Base-by-base conservation (phyloP, 108 stramenopile species). In the Epithemia pelagica region DNA sequence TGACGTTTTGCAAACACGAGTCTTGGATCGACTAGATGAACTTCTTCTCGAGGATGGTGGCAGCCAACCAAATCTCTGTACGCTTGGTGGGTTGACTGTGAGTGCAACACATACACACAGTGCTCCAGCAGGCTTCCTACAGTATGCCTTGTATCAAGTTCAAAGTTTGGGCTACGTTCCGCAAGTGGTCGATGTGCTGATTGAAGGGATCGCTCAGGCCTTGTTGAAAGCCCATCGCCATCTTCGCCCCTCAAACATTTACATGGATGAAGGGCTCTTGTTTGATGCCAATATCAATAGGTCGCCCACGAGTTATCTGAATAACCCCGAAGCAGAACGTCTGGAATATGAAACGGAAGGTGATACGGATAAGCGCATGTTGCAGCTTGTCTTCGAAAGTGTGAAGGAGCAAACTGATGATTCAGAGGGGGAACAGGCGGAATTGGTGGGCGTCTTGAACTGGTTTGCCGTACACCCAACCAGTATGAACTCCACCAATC, bases 391-490 rank as follows among this genome's bases (percentile, higher is more conserved):
- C 0, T 69, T 78, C 59, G 26, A 54, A n/a, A 15, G 10, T 46
- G 37, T 46, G 15, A 15, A 46, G 5, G 15, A 15, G 37, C 37
- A 46, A 46, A n/a, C n/a, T n/a, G n/a, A 19, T 8, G 27, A 53
- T 1, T 69, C 76, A 56, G 26, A 54, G 20, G 27, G 66, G 61
- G 28, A n/a, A n/a, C n/a, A n/a, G n/a, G n/a, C n/a, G n/a, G 29
- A 68, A 30, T 32, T 55, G 2, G 29, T 76, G 7, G 79, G 76
- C 30, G 37, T 73, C 29, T 30, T 85, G 23, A 82, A 79, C 56
- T 85, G 79, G 80, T 85, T 85, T 69, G 75, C 78, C 22, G 81
- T 82, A 22, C 84, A 85, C 56, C 78, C 78, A 21, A 85, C 84
- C 2, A 74, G 70, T 63, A 77, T 85, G 81, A 82, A 82, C 64